Evolutionary conservation across 257 asterid genomes (phyloP).

Genomic region (Fraxinus cuspidata): DNA sequence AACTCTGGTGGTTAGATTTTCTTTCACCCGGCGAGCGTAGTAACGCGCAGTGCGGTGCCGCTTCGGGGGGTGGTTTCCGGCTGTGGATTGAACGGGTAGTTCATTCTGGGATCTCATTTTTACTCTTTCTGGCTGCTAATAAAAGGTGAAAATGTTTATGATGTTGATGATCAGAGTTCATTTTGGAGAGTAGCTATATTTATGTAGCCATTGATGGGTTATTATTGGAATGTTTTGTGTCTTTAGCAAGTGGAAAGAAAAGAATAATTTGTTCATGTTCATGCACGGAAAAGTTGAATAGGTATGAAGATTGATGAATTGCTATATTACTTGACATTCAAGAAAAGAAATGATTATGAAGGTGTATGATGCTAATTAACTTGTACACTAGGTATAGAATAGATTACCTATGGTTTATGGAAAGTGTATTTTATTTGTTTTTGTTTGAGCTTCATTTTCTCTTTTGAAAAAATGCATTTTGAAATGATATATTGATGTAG

Average conservation of each 20-base stretch:
- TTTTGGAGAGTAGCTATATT: not conserved
- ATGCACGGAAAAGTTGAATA: conserved; percentile 30
- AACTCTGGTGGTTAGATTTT: conserved; percentile 70
- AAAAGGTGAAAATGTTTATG: not conserved
- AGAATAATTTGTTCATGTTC: conserved; percentile 33
- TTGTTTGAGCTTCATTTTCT: too few species aligned
- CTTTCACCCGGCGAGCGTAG: conserved; percentile 81
- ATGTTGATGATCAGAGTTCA: not conserved
- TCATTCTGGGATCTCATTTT: conserved; percentile 35
- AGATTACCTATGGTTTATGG: not conserved
- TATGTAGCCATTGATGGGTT: not conserved
- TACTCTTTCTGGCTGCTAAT: not conserved
- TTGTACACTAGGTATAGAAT: conserved; percentile 27
- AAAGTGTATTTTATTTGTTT: not conserved
- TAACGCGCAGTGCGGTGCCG: conserved; percentile 77
- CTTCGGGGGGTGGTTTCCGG: conserved; percentile 36
- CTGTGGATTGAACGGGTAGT: conserved; percentile 42
- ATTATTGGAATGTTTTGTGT: conserved; percentile 20
- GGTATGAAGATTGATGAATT: conserved; percentile 13
- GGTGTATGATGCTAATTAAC: conserved; percentile 33
- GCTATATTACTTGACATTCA: not conserved
- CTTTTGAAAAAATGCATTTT: too few species aligned
- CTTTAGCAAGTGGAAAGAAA: conserved; percentile 40
- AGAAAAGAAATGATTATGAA: conserved; percentile 16
- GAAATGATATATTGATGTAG: too few species aligned